These are phyloP conservation scores for Backusella tarrabulga DNA, from an alignment of 192 early-diverging fungal species.

Conservation along the genomic window DNA sequence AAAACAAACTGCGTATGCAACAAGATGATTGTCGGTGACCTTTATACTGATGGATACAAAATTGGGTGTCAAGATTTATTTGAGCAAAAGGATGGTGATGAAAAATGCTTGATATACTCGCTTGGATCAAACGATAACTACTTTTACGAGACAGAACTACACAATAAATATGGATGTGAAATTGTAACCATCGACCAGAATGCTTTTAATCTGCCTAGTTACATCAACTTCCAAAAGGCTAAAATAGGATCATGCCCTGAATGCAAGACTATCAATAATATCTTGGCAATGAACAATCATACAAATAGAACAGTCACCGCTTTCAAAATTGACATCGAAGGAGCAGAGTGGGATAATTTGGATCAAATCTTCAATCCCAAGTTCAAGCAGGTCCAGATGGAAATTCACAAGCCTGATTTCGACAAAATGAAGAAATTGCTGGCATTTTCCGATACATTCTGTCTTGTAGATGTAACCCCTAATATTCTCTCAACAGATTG, in stretches of 20 bases:
- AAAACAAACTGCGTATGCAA: not conserved
- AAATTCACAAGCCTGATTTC: conserved; percentile 4
- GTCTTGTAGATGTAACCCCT: conserved; percentile 9
- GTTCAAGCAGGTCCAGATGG: conserved; percentile 2
- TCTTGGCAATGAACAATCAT: not conserved
- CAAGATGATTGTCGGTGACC: not conserved
- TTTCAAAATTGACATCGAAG: conserved; percentile 5
- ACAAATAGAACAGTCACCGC: not conserved
- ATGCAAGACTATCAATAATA: not conserved
- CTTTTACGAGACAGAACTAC: not conserved
- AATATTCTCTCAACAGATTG: not conserved
- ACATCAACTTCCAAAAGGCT: not conserved
- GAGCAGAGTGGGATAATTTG: conserved; percentile 1
- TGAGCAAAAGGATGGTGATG: not conserved
- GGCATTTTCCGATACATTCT: not conserved
- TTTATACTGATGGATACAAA: conserved; percentile 3
- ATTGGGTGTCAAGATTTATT: not conserved
- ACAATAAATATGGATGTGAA: not conserved
- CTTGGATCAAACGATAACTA: not conserved
- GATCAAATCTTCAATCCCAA: not conserved
- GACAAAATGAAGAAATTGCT: not conserved
- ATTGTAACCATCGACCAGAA: not conserved
- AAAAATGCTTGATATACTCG: not conserved
- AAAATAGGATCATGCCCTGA: conserved; percentile 7
- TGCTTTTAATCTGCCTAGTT: not conserved